Base-by-base conservation (phyloP, 306 rosid species). In the Betula pendula region DNA sequence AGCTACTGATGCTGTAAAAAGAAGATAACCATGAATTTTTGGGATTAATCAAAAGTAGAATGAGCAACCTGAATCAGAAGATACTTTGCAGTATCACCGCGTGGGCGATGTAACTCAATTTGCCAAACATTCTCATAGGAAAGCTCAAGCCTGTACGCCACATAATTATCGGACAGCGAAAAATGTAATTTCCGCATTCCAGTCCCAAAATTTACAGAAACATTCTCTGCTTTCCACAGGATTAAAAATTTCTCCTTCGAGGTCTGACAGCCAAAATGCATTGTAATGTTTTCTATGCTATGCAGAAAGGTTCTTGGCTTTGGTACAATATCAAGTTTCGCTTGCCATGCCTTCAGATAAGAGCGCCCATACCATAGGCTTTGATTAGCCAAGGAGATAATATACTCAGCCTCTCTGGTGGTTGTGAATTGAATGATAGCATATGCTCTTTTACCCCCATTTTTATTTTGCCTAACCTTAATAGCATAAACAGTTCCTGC, bases 41-140 rank as follows among this genome's bases (percentile, higher is more conserved):
- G 69, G 16, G 33, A 47, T 42, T 27, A 69, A 70, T 33, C 14
- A 6, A 25, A 50, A 29, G 31, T 53, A 40, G 5, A 62, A 16
- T 59, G 48, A 77, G 25, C 6, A 79, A 94, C 98, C 98, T 92
- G 98, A 81, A 94, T 76, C 76, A 89, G 79, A 75, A 94, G 94
- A 73, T 86, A 89, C 66, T 74, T 76, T 14, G 77, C 68, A 78
- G 81, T 24, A 71, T 49, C 74, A 77, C 75, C 86, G 15, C 16
- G 81, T 43, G 93, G 90, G 22, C 40, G 68, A 80, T 50, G 86
- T 51, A 86, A 77, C 83, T 89, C 88, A 33, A 87, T 85, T 84
- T 93, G 88, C 93, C 90, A 88, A 48, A 93, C 74, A 70, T 86
- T 93, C 77, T 90, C 94, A 24, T 89, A 89, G 2, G 78, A 85